phyloP scores from a whole-genome alignment of 371 early-diverging fungal genomes.

The Mycotypha africana region DNA sequence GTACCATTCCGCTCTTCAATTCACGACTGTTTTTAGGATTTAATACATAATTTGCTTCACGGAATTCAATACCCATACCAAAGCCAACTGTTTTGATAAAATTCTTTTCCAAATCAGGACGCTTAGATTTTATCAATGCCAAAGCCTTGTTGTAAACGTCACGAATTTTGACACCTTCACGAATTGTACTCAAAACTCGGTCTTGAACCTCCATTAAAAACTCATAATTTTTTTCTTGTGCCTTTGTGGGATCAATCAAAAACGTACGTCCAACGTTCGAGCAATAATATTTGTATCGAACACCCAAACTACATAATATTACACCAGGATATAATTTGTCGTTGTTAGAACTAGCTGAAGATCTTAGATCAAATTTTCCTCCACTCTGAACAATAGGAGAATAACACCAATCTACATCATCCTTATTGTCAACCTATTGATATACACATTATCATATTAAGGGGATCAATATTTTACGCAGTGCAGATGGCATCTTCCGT shows the following conservation, averaged over 20 bases:
- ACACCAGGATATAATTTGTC: slow-evolving; percentile 79
- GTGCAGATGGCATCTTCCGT: too few relatives aligned
- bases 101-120: slow-evolving; percentile 81
- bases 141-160: slow-evolving; percentile 74
- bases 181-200: slow-evolving; percentile 63
- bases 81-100: slow-evolving; percentile 90
- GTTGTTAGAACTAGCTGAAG: slow-evolving; percentile 73
- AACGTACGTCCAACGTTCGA: slow-evolving; percentile 92
- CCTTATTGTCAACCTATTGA: slow-evolving; percentile 26
- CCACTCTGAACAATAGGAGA: slow-evolving; percentile 97
- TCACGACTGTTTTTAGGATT: slow-evolving; percentile 62
- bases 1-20: slow-evolving; percentile 79
- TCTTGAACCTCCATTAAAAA: slow-evolving; percentile 83
- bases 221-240: slow-evolving; percentile 88
- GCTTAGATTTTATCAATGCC: slow-evolving; percentile 62
- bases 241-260: slow-evolving; percentile 86
- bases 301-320: slow-evolving; percentile 88
- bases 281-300: slow-evolving; percentile 92
- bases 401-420: slow-evolving; percentile 87
- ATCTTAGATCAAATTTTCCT: slow-evolving; percentile 84
- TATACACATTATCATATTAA: too few relatives aligned
- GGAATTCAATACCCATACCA: slow-evolving; percentile 93
- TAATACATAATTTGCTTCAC: slow-evolving; percentile 77
- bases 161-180: slow-evolving; percentile 72
- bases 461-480: too few relatives aligned